phyloP scores from a whole-genome alignment of 495 filamentous ascomycete species.

The Xylaria scruposa region DNA sequence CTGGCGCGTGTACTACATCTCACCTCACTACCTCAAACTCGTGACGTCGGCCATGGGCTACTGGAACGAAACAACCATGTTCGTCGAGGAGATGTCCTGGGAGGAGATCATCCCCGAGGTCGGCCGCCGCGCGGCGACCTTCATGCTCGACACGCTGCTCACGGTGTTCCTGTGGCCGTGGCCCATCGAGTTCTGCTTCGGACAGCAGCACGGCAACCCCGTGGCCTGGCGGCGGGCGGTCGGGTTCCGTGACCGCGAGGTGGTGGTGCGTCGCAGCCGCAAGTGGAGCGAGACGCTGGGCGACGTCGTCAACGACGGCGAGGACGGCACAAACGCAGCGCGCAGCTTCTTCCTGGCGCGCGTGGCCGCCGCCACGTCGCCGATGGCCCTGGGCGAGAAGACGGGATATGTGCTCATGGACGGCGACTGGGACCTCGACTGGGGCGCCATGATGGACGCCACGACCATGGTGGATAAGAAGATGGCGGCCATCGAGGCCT shows the following conservation, averaged over 20 bases:
- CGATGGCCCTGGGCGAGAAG: conserved; percentile 66
- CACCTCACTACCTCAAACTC: conserved; percentile 71
- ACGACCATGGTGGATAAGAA: conserved; percentile 68
- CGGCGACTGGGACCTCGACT: conserved; percentile 82
- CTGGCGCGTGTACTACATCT: conserved; percentile 64
- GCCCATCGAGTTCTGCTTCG: conserved; percentile 74
- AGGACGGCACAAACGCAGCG: conserved; percentile 35
- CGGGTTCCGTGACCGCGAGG: conserved; percentile 73
- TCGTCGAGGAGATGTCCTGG: conserved; percentile 58
- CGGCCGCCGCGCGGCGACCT: conserved; percentile 59
- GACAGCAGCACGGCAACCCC: conserved; percentile 59
- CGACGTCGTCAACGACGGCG: conserved; percentile 46
- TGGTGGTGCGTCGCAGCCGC: conserved; percentile 74
- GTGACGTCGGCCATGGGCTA: conserved; percentile 66
- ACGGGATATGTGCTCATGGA: conserved; percentile 83
- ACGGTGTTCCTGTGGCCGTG: conserved; percentile 72
- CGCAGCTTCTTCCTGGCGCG: conserved; percentile 43
- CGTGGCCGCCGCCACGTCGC: conserved; percentile 62
- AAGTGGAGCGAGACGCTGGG: conserved; percentile 60
- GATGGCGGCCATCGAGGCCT: conserved; percentile 60
- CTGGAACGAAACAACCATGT: conserved; percentile 62
- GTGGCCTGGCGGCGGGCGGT: conserved; percentile 71
- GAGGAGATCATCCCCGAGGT: conserved; percentile 57
- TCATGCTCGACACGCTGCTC: conserved; percentile 75
- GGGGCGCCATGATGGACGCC: conserved; percentile 72